These are phyloP conservation scores for Penicillium rolfsii DNA, from an alignment of 2,329 filamentous ascomycete genomes.

Conservation along the genomic window DNA sequence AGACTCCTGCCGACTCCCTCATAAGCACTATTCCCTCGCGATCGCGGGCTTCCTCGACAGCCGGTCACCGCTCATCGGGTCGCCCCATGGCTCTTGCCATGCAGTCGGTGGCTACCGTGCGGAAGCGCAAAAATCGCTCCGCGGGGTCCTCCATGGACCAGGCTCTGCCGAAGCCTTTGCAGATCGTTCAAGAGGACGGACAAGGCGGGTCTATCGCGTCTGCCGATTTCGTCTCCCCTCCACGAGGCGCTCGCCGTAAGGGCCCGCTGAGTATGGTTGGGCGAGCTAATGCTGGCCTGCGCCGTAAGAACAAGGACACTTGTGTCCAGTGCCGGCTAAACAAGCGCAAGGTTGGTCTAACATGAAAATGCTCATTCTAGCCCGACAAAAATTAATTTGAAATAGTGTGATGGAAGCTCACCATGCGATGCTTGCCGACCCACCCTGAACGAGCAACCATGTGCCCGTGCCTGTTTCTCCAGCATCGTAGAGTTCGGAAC, in stretches of 20 bases:
- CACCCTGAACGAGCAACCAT: conserved; percentile 49
- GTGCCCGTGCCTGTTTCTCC: conserved; percentile 49
- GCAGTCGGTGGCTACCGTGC: conserved; percentile 36
- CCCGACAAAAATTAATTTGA: conserved; percentile 18
- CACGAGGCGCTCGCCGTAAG: conserved; percentile 48
- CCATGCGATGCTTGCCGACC: conserved; percentile 49
- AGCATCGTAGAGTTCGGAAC: conserved; percentile 50
- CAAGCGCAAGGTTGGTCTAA: conserved; percentile 47
- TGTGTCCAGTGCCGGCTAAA: conserved; percentile 50
- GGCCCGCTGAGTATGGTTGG: conserved; percentile 46
- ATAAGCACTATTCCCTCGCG: conserved; percentile 31
- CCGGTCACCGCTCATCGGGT: conserved; percentile 29
- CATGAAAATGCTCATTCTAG: neutral
- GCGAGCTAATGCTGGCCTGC: conserved; percentile 46
- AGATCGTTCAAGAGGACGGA: conserved; percentile 51
- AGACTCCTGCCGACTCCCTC: conserved; percentile 37
- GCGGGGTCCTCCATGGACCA: conserved; percentile 35
- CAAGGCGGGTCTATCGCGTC: conserved; percentile 47
- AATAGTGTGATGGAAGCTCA: conserved; percentile 47
- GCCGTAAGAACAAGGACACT: conserved; percentile 50
- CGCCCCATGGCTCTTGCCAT: conserved; percentile 38
- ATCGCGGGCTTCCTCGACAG: conserved; percentile 29
- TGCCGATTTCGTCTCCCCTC: conserved; percentile 46
- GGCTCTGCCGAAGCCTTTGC: conserved; percentile 38
- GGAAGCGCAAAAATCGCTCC: conserved; percentile 43